Percentiles rank a stretch among this genome's conserved stretches.
Evolutionary conservation across 345 rosid genomes (phyloP).

Genomic region (Euphorbia peplus): DNA sequence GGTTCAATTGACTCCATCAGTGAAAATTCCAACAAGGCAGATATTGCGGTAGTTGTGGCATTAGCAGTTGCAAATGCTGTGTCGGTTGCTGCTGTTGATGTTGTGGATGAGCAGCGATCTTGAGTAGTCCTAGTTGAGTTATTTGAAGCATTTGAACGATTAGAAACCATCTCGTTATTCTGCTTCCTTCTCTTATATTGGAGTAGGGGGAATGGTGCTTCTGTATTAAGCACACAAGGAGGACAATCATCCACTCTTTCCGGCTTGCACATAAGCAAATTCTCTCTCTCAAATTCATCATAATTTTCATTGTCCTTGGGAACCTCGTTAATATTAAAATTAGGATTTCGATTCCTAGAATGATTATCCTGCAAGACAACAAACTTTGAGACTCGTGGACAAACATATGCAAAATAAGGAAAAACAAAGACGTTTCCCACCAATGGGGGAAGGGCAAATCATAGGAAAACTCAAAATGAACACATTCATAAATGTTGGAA

Average conservation of each 20-base stretch:
- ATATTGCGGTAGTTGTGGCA: conserved; percentile 59
- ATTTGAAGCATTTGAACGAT: conserved; percentile 45
- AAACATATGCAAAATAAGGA: neutral
- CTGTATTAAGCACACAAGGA: conserved; percentile 49
- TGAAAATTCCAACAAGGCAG: conserved; percentile 82
- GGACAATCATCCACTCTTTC: conserved; percentile 46
- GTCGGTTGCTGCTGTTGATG: conserved; percentile 45
- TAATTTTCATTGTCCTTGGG: conserved; percentile 31
- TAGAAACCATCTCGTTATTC: conserved; percentile 38
- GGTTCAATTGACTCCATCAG: conserved; percentile 55
- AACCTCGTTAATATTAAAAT: conserved; percentile 29
- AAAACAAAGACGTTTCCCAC: neutral
- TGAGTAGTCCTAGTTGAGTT: conserved; percentile 55
- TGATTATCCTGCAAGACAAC: conserved; percentile 37
- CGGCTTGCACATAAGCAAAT: conserved; percentile 41
- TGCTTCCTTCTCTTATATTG: conserved; percentile 74
- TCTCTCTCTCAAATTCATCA: neutral
- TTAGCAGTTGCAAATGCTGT: conserved; percentile 33
- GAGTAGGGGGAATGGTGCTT: conserved; percentile 58
- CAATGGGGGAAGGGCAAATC: neutral
- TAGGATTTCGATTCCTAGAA: conserved; percentile 20
- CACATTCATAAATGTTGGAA: neutral
- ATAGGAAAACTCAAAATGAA: neutral
- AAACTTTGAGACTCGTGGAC: neutral
- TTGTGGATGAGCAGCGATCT: conserved; percentile 64